phyloP scores from a whole-genome alignment of 2,329 filamentous ascomycete genomes.

The Sphaerulina populicola region DNA sequence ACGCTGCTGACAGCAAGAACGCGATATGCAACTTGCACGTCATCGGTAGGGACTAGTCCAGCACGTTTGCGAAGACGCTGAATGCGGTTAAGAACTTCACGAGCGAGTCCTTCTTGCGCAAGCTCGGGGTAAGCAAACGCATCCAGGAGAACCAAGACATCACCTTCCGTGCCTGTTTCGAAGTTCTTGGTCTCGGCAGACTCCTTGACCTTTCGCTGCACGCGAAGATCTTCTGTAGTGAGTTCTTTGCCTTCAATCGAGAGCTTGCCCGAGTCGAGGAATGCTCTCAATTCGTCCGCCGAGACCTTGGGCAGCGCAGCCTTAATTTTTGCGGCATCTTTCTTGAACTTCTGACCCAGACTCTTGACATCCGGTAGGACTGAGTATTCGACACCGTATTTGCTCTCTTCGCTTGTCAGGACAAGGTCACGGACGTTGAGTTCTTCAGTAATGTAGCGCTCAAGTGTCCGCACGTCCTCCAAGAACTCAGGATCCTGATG shows the following conservation, averaged over 20 bases:
- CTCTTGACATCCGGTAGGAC: slow-evolving; percentile 87
- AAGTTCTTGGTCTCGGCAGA: slow-evolving; percentile 62
- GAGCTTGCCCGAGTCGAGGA: slow-evolving; percentile 64
- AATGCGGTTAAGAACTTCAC: slow-evolving; percentile 88
- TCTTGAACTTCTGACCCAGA: slow-evolving; percentile 94
- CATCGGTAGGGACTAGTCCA: slow-evolving; percentile 80
- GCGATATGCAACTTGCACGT: slow-evolving; percentile 88
- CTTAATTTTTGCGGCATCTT: slow-evolving; percentile 84
- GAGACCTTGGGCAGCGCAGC: slow-evolving; percentile 74
- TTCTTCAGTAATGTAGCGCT: slow-evolving; percentile 85
- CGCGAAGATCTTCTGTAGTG: slow-evolving; percentile 70
- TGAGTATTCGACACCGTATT: slow-evolving; percentile 87
- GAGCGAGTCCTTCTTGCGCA: slow-evolving; percentile 75
- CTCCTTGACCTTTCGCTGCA: slow-evolving; percentile 70
- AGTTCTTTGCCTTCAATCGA: slow-evolving; percentile 79
- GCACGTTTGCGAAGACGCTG: slow-evolving; percentile 92
- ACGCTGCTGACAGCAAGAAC: slow-evolving; percentile 48
- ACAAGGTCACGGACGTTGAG: slow-evolving; percentile 81
- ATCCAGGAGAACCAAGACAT: slow-evolving; percentile 88
- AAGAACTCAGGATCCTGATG: slow-evolving; percentile 76
- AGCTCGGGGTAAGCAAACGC: slow-evolving; percentile 73
- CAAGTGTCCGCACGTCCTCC: slow-evolving; percentile 74
- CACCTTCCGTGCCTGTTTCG: slow-evolving; percentile 80
- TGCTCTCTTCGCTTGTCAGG: slow-evolving; percentile 75
- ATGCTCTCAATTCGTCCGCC: slow-evolving; percentile 72